These are phyloP conservation scores for Metrosideros polymorpha DNA, from an alignment of 441 rosid genomes.

Conservation along the genomic window DNA sequence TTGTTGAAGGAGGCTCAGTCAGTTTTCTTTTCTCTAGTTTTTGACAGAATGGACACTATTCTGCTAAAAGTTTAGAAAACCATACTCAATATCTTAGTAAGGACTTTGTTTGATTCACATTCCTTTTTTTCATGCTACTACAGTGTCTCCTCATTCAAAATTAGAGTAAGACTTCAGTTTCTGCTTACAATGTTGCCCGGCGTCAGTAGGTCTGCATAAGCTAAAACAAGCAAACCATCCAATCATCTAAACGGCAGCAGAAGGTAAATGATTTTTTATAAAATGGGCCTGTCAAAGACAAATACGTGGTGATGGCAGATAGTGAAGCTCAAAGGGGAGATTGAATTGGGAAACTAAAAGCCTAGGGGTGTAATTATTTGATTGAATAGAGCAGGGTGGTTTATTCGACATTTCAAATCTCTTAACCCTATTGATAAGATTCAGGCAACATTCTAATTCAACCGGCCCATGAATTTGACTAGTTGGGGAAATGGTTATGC, in stretches of 20 bases:
- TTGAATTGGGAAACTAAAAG: neutral
- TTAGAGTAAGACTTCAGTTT: neutral
- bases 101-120: neutral
- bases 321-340: neutral
- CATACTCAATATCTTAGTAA: neutral
- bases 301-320: neutral
- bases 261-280: neutral
- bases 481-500: neutral
- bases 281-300: neutral
- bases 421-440: neutral
- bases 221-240: neutral
- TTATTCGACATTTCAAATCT: neutral
- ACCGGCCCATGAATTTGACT: neutral
- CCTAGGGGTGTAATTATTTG: neutral
- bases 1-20: neutral
- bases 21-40: neutral
- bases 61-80: neutral
- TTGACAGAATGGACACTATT: neutral
- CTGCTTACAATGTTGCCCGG: neutral
- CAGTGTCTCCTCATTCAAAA: neutral
- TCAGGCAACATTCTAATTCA: neutral
- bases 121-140: neutral
- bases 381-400: neutral
- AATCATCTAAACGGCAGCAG: neutral
- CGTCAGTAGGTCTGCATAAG: neutral